Base-by-base conservation (phyloP, 148 eudicot genomes). In the Arbutus unedo region DNA sequence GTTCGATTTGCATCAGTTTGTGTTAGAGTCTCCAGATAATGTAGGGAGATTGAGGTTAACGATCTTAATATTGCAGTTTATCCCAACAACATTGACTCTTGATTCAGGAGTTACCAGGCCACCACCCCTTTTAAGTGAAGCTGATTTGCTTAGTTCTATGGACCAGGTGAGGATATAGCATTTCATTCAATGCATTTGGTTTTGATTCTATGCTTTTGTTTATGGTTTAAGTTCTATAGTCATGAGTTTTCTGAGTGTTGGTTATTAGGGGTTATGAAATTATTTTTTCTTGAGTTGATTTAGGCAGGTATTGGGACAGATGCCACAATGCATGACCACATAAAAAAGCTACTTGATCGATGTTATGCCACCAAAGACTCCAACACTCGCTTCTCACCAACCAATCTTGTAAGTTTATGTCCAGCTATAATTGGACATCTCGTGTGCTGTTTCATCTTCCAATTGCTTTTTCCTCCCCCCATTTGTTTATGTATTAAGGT, bases 301-400 rank as follows among this genome's bases (percentile, higher is more conserved):
- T 66, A 95, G 98, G 94, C 97, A 44, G 97, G 94, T 53, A 96
- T 96, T 55, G 99, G 99, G 54, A 96, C 99, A 82, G 99, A 96
- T 90, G 99, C 99, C 45, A 96, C 99, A 67, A 96, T 96, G 99
- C 99, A 96, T 86, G 99, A 96, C 86, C 99, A 96, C 86, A 96
- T 96, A 80, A 94, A 96, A 81, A 96, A 96, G 87, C 92, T 96
- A 79, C 89, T 94, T 76, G 99, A 96, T 90, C 97, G 99, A 72
- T 92, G 86, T 88, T 96, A 96, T 93, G 99, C 98, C 82, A 94
- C 93, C 18, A 96, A 96, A 90, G 98, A 94, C 81, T 78, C 92
- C 54, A 91, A 88, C 83, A 90, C 89, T 82, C 98, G 93, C 80
- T 96, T 96, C 89, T 83, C 94, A 48, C 99, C 99, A 3, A 96